Evolutionary conservation across 495 filamentous ascomycete genomes (phyloP), one percentile per base, ranked within the genome.

Genomic region (Sporormia fimetaria): DNA sequence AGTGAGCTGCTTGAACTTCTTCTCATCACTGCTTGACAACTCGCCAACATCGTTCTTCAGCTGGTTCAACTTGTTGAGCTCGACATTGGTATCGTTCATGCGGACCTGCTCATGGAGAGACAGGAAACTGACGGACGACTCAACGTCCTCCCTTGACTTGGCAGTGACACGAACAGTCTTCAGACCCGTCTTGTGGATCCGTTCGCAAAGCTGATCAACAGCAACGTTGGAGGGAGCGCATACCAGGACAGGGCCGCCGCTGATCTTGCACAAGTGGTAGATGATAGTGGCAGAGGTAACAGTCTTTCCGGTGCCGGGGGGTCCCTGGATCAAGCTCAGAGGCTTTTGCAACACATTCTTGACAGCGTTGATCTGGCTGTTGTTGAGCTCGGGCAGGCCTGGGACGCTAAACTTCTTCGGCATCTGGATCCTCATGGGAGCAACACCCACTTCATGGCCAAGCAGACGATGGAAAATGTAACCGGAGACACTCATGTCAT

Each of bases 231-330:
- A 99, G 2, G 90, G 90, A 22, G 90, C 90, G 56, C 90, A 99
- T 21, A 99, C 90, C 28, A 99, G 68, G 16, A 96, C 87, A 53
- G 94, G 92, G 32, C 87, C 87, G 37, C 82, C 84, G 51, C 87
- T 95, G 63, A 92, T 80, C 64, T 93, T 99, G 47, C 84, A 80
- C 44, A 99, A 73, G 57, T 99, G 90, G 54, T 95, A 93, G 58
- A 99, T 96, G 51, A 99, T 92, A 0, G 90, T 99, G 15, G 92
- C 90, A 15, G 92, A 96, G n/a, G 90, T 99, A 35, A 99, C 90
- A 0, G 90, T 99, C 67, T 99, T 99, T 54, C 90, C 90, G 3
- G 90, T 99, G 49, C 90, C 90, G 0, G 90, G 90, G 37, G 90
- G 90, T 2, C 90, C 90, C 61, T 99, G 92, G 48, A 98, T 98